Evolutionary conservation across 345 rosid genomes (phyloP), one percentile per base, ranked within the genome.

Genomic region (Gossypium rotundifolium): DNA sequence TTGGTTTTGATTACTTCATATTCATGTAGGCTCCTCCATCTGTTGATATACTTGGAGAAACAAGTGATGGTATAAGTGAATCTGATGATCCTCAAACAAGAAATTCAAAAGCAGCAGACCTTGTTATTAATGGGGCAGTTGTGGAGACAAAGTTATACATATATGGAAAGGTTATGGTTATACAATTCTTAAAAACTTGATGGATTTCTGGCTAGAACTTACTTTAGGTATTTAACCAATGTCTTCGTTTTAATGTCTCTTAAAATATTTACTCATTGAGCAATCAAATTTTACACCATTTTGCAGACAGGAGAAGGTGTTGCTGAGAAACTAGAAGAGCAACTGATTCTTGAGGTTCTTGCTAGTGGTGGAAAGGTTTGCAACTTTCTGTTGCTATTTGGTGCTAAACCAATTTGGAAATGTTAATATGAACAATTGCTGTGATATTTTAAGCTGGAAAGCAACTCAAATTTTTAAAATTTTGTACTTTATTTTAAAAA

Each of bases 301-400:
- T 79, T 75, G 25, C 86, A 92, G 98, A 82, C 76, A 78, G 87
- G 81, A 42, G 89, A 83, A 67, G 80, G 72, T 49, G 74, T 77
- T 66, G 87, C 80, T 22, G 79, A 81, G 76, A 73, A 81, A 84
- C 75, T 27, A 74, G 94, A 88, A 80, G 98, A 94, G 87, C 82
- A 70, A 60, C 79, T 89, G 57, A 85, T 94, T 84, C 82, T 92
- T 65, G 89, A 94, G 83, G 86, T 92, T 82, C 91, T 86, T 84
- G 96, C 96, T 77, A 80, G 86, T 57, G 97, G 98, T 59, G 98
- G 92, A 86, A 92, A 94, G 98, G 98, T 94, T 82, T 74, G 96
- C 82, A 48, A 71, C 27, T 70, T 70, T 11, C 73, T 52, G 27
- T 63, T 76, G 55, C 18, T 14, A 17, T 68, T 67, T 69, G 51